Evolutionary conservation across 164 flowering plant genomes (phyloP).

Genomic region (Euptelea pleiosperma): DNA sequence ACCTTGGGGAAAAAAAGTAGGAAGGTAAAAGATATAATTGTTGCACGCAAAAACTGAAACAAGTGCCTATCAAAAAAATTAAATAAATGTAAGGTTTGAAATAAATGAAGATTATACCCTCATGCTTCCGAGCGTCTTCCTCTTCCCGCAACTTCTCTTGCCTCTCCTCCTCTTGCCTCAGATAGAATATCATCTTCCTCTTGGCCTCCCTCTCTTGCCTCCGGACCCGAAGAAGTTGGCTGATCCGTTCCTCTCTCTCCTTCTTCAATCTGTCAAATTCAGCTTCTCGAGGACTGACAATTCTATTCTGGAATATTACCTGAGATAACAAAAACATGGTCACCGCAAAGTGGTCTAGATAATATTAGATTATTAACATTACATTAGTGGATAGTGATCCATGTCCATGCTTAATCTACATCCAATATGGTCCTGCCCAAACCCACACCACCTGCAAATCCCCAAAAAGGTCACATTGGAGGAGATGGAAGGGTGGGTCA

Average conservation of each 20-base stretch:
- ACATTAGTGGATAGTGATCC: too few relatives aligned
- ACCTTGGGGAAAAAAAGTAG: too few relatives aligned
- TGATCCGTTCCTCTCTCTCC: conserved; percentile 73
- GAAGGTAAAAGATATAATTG: too few relatives aligned
- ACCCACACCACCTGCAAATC: too few relatives aligned
- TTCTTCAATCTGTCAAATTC: conserved; percentile 46
- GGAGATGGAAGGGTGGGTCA: too few relatives aligned
- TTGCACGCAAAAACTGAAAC: too few relatives aligned
- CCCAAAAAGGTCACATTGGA: too few relatives aligned
- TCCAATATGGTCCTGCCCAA: too few relatives aligned
- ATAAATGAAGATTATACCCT: conserved; percentile 43
- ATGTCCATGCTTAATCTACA: too few relatives aligned
- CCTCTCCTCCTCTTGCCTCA: conserved; percentile 69
- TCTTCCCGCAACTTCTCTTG: conserved; percentile 57
- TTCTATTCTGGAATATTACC: conserved; percentile 56
- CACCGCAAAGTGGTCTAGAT: too few relatives aligned
- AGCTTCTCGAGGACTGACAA: conserved; percentile 50
- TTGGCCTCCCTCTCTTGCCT: conserved; percentile 52
- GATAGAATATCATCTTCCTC: conserved; percentile 63
- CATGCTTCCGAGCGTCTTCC: conserved; percentile 76
- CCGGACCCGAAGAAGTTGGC: conserved; percentile 32
- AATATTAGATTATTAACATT: too few relatives aligned
- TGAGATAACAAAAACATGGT: conserved; percentile 22
- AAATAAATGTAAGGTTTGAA: neutral
- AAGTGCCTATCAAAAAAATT: too few relatives aligned